These are phyloP conservation scores for Bruguiera gymnorhiza DNA, from an alignment of 345 rosid genomes.

Conservation along the genomic window DNA sequence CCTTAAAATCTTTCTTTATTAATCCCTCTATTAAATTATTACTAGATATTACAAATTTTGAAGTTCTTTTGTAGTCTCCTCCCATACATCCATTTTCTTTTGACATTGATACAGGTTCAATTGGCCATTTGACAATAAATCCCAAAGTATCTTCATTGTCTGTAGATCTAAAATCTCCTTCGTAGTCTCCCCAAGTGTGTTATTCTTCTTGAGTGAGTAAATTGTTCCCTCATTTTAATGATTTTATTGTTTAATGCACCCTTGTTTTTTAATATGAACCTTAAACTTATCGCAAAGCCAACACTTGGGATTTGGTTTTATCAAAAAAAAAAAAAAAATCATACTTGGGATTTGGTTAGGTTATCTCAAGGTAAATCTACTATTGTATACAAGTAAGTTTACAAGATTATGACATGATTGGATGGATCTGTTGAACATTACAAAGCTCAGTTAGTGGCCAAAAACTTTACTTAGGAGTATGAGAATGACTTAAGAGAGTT, in stretches of 20 bases:
- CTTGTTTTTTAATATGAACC: neutral
- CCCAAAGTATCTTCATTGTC: neutral
- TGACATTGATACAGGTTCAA: neutral
- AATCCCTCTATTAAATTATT: too few relatives aligned
- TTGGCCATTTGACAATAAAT: too few relatives aligned
- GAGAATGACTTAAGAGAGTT: too few relatives aligned
- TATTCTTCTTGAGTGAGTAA: too few relatives aligned
- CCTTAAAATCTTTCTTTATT: neutral
- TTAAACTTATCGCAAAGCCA: neutral
- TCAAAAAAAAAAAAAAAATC: neutral
- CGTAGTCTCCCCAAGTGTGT: too few relatives aligned
- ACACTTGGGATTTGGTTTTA: neutral
- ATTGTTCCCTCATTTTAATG: too few relatives aligned
- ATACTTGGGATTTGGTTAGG: neutral
- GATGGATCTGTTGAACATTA: neutral
- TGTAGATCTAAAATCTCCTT: neutral
- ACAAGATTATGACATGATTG: neutral
- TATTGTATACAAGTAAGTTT: neutral
- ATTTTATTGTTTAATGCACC: neutral
- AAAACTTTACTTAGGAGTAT: too few relatives aligned
- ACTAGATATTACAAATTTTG: too few relatives aligned
- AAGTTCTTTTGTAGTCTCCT: too few relatives aligned
- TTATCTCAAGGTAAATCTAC: neutral
- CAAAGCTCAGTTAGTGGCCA: neutral
- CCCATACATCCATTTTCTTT: neutral